phyloP scores from a whole-genome alignment of 2,329 filamentous ascomycete genomes.

The Fusarium sp. region DNA sequence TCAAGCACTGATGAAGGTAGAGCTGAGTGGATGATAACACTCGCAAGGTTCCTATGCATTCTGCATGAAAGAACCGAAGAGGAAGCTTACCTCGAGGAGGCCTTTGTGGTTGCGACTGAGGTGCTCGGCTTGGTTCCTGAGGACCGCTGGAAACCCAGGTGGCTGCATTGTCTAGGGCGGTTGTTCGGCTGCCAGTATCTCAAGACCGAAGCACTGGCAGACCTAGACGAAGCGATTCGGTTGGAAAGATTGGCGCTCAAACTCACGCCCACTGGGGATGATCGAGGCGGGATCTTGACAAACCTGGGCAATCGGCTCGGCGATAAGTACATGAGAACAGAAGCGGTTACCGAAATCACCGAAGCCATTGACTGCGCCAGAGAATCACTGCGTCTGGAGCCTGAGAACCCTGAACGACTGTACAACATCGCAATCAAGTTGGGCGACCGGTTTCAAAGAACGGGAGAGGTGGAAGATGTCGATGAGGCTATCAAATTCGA shows the following conservation, averaged over 20 bases:
- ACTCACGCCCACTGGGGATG: neutral
- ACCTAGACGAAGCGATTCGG: conserved; percentile 3
- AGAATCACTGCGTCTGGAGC: neutral
- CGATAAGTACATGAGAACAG: neutral
- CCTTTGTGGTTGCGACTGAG: too few relatives aligned
- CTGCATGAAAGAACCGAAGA: too few relatives aligned
- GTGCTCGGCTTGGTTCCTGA: too few relatives aligned
- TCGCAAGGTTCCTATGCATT: too few relatives aligned
- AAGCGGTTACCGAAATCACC: neutral
- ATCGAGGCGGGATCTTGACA: neutral
- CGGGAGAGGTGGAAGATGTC: neutral
- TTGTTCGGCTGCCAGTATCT: neutral
- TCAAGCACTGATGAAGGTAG: too few relatives aligned
- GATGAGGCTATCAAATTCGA: neutral
- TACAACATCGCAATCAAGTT: conserved; percentile 4
- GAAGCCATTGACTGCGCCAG: neutral
- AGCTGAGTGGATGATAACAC: too few relatives aligned
- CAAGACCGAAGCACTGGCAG: neutral
- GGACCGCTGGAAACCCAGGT: neutral
- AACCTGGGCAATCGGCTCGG: neutral
- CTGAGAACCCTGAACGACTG: neutral
- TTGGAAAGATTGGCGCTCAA: neutral
- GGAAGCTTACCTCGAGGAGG: too few relatives aligned
- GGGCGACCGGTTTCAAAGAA: neutral
- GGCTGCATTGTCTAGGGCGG: neutral